A percentile compares a stretch with the other conserved stretches of the same genome.
Conservation (phyloP, 345 rosid species). For the Melaleuca alternifolia region DNA sequence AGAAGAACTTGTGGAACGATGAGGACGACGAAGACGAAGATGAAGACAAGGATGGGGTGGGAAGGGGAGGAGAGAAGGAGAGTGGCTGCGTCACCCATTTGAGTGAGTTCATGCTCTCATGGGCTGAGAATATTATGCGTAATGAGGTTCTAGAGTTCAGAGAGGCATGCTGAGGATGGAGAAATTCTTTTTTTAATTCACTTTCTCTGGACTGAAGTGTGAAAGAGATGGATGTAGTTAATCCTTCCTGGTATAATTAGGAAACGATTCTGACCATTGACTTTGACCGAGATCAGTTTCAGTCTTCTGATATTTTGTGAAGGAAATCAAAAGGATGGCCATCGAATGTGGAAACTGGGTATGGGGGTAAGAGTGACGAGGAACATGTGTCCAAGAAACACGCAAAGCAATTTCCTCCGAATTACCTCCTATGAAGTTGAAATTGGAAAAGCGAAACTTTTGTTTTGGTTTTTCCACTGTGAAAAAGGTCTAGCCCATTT, state of each 20-base stretch:
- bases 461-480: neutral
- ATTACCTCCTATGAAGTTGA: too few species aligned
- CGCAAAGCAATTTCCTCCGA: neutral
- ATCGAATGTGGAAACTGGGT: neutral
- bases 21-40: neutral
- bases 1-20: neutral
- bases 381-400: neutral
- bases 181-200: too few species aligned
- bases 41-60: neutral
- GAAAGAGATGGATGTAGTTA: neutral
- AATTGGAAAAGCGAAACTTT: neutral
- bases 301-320: neutral
- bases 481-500: neutral
- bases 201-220: neutral
- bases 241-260: neutral
- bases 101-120: neutral
- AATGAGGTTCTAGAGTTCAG: neutral
- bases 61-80: neutral
- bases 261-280: neutral
- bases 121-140: neutral
- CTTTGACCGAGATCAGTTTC: neutral
- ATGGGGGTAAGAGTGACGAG: fast-evolving
- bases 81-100: neutral
- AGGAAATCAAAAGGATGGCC: neutral
- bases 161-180: neutral